Base-by-base conservation (phyloP, 257 asterid genomes). In the Handroanthus guayacan region DNA sequence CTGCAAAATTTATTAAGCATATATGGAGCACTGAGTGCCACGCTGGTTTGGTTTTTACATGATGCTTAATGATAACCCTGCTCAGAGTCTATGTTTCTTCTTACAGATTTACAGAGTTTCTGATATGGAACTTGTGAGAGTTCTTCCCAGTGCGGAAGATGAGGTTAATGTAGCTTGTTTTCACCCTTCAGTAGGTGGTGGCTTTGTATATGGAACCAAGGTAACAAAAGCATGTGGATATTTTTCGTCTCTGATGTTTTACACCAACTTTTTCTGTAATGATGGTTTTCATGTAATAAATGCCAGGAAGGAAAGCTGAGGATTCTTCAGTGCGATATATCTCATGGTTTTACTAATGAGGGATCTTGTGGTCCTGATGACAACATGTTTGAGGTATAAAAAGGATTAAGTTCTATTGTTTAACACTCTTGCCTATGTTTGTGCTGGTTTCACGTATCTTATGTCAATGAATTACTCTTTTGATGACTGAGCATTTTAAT, bases 161-260 rank as follows among this genome's bases (percentile, higher is more conserved):
- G 99, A 95, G 89, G 97, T 95, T 77, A 95, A 95, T 71, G 99
- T 95, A 1, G 99, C 99, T 74, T 95, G 96, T 78, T 95, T 95
- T 80, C 99, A 95, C 84, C 99, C 98, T 71, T 83, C 92, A 70
- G 96, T 87, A 51, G 99, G 99, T n/a, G 92, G 96, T 72, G 99
- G 98, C 70, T 89, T 95, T 86, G 91, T 95, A 74, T 95, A 95
- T 81, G 99, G 99, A 81, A 95, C 99, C 69, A 95, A 95, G 94
- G 98, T 91, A 69, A 74, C 8, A n/a, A 69, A 70, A 67, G 38
- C 25, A 12, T 36, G 51, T 52, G 14, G 17, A 39, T 13, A 64
- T 17, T 62, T 65, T 64, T 31, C 31, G 13, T 68, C 47, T 75
- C 20, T 76, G 16, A 18, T 57, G 58, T 65, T 57, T 58, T 51